These are phyloP conservation scores for Kodamaea anthophila DNA, from an alignment of 1,139 yeast species.

Conservation along the genomic window DNA sequence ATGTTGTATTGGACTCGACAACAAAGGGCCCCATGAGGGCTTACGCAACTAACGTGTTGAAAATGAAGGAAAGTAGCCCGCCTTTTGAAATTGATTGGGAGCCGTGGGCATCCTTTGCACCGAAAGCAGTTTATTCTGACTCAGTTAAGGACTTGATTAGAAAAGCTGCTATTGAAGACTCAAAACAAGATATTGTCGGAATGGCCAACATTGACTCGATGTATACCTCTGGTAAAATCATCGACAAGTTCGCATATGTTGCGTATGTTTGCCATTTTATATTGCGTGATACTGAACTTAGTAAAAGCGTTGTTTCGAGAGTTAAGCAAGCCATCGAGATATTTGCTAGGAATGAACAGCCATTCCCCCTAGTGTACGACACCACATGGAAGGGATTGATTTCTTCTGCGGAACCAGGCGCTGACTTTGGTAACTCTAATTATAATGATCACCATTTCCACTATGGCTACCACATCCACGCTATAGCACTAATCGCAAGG, in stretches of 20 bases:
- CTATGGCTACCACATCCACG: conserved; percentile 71
- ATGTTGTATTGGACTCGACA: conserved; percentile 52
- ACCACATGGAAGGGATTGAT: conserved; percentile 68
- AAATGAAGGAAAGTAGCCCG: conserved; percentile 34
- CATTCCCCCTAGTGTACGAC: conserved; percentile 61
- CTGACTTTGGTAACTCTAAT: conserved; percentile 72
- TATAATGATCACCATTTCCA: conserved; percentile 83
- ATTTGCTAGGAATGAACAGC: conserved; percentile 52
- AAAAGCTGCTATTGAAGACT: conserved; percentile 47
- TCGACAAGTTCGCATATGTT: conserved; percentile 72
- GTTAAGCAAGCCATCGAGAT: conserved; percentile 55
- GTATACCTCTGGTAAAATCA: conserved; percentile 70
- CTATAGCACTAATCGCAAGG: conserved; percentile 57
- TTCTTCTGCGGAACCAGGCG: conserved; percentile 59
- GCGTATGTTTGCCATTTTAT: conserved; percentile 57
- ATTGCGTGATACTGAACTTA: conserved; percentile 42
- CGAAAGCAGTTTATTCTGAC: conserved; percentile 29
- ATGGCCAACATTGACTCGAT: conserved; percentile 63
- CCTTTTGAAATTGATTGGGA: conserved; percentile 49
- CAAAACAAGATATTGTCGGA: conserved; percentile 46
- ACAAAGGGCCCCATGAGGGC: conserved; percentile 65
- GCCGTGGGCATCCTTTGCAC: conserved; percentile 49
- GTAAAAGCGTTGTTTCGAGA: conserved; percentile 40
- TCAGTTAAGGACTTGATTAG: conserved; percentile 34
- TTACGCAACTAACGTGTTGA: conserved; percentile 43